phyloP scores from a whole-genome alignment of 2,329 filamentous ascomycete species.

The Shiraia sp. region DNA sequence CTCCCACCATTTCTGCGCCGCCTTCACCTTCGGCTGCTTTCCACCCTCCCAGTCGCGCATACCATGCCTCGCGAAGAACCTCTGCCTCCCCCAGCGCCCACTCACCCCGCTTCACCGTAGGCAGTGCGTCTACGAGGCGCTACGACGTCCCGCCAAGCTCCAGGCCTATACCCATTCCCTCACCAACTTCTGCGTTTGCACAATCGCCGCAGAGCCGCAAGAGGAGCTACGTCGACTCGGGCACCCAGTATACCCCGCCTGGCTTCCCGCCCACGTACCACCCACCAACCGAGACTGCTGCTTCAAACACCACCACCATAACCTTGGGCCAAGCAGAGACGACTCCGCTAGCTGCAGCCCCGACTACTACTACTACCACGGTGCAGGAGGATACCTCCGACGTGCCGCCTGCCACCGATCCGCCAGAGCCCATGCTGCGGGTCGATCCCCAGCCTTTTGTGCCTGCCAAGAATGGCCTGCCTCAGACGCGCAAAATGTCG shows the following conservation, averaged over 20 bases:
- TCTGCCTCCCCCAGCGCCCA: slow-evolving; percentile 32
- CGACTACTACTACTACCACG: slow-evolving; percentile 26
- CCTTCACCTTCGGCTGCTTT: slow-evolving; percentile 41
- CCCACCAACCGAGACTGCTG: slow-evolving; percentile 10
- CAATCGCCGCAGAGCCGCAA: slow-evolving; percentile 33
- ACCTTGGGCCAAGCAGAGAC: slow-evolving; percentile 6
- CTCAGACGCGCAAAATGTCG: slow-evolving; percentile 13
- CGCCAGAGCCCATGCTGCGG: slow-evolving; percentile 40
- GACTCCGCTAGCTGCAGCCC: slow-evolving; percentile 14
- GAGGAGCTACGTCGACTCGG: slow-evolving; percentile 52
- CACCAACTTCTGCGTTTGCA: slow-evolving; percentile 25
- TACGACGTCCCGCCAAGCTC: slow-evolving; percentile 31
- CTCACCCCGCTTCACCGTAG: slow-evolving; percentile 43
- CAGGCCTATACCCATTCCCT: slow-evolving; percentile 25
- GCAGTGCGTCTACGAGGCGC: slow-evolving; percentile 29
- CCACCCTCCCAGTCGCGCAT: slow-evolving; percentile 34
- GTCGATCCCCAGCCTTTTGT: slow-evolving; percentile 35
- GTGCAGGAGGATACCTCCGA: slow-evolving; percentile 39
- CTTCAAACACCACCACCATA: not conserved
- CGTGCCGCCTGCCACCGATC: slow-evolving; percentile 37
- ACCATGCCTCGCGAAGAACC: slow-evolving; percentile 40
- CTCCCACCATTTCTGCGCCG: slow-evolving; percentile 43
- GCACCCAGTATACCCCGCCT: slow-evolving; percentile 60
- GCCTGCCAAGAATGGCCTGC: slow-evolving; percentile 21
- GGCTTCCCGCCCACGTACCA: slow-evolving; percentile 50